phyloP scores from a whole-genome alignment of 2,329 filamentous ascomycete genomes.

The Colletotrichum theobromicola region DNA sequence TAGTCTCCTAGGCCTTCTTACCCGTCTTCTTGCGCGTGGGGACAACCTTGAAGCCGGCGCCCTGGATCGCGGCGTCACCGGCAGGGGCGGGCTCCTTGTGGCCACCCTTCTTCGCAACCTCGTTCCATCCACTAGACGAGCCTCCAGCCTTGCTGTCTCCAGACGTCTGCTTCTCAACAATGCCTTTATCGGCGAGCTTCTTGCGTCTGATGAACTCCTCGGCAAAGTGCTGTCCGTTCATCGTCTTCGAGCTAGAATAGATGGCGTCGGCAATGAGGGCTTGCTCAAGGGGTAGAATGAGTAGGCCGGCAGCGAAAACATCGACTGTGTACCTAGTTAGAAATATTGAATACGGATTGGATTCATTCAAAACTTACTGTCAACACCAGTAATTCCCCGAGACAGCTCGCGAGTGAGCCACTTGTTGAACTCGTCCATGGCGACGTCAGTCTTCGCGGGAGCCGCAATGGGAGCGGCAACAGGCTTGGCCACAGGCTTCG shows the following conservation, averaged over 20 bases:
- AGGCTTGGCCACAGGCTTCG: slow-evolving; percentile 58
- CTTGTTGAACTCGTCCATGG: slow-evolving; percentile 91
- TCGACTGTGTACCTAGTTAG: slow-evolving; percentile 65
- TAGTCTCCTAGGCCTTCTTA: slow-evolving; percentile 61
- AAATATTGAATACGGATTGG: background rate
- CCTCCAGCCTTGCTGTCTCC: slow-evolving; percentile 53
- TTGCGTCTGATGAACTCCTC: slow-evolving; percentile 94
- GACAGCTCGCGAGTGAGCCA: slow-evolving; percentile 85
- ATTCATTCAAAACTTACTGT: slow-evolving; percentile 49
- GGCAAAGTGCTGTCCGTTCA: slow-evolving; percentile 92
- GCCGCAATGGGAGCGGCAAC: slow-evolving; percentile 50
- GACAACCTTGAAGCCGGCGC: slow-evolving; percentile 86
- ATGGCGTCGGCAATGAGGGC: slow-evolving; percentile 89
- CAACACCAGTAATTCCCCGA: slow-evolving; percentile 68
- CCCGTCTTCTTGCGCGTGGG: slow-evolving; percentile 89
- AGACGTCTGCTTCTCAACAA: slow-evolving; percentile 76
- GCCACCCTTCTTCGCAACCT: slow-evolving; percentile 92
- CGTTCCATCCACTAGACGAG: slow-evolving; percentile 75
- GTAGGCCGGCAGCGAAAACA: slow-evolving; percentile 77
- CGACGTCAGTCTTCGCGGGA: slow-evolving; percentile 54
- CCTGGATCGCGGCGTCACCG: slow-evolving; percentile 42
- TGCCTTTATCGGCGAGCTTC: slow-evolving; percentile 90
- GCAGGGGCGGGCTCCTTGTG: slow-evolving; percentile 52
- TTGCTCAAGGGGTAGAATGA: slow-evolving; percentile 76
- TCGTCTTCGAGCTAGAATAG: slow-evolving; percentile 84